These are phyloP conservation scores for Plasmodium blacklocki DNA, from an alignment of 169 alveolate genomes.

Conservation along the genomic window DNA sequence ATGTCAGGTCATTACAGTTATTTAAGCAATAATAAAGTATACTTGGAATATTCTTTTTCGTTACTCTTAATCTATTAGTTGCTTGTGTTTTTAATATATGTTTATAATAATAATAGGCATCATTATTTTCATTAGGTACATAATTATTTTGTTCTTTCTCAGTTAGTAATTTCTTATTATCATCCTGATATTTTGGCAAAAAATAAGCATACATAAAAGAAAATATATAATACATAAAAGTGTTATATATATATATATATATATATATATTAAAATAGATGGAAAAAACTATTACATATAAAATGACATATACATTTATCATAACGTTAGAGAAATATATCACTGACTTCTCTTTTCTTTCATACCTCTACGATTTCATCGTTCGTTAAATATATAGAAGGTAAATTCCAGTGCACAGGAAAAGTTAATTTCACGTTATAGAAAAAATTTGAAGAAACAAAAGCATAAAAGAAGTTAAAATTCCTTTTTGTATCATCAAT, in stretches of 20 bases:
- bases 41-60: slow-evolving; percentile 73
- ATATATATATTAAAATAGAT: neutral
- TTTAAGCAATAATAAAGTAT: slow-evolving; percentile 69
- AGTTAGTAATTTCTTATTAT: slow-evolving; percentile 6
- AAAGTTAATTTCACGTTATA: slow-evolving; percentile 32
- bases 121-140: slow-evolving; percentile 70
- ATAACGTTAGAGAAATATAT: no score
- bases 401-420: slow-evolving; percentile 60
- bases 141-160: slow-evolving; percentile 50
- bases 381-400: slow-evolving; percentile 38
- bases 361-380: slow-evolving; percentile 62
- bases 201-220: neutral
- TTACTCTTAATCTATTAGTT: slow-evolving; percentile 54
- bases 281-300: neutral
- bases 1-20: slow-evolving; percentile 70
- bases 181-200: slow-evolving; percentile 28
- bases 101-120: slow-evolving; percentile 58
- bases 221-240: neutral
- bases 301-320: no score
- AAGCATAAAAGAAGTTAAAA: slow-evolving; percentile 58
- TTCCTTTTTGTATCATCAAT: slow-evolving; percentile 46
- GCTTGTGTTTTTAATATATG: slow-evolving; percentile 52
- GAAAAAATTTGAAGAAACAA: slow-evolving; percentile 52
- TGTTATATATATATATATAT: neutral
- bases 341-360: neutral